Evolutionary conservation across 306 rosid genomes (phyloP), one percentile per base, ranked within the genome.

Genomic region (Purshia tridentata): DNA sequence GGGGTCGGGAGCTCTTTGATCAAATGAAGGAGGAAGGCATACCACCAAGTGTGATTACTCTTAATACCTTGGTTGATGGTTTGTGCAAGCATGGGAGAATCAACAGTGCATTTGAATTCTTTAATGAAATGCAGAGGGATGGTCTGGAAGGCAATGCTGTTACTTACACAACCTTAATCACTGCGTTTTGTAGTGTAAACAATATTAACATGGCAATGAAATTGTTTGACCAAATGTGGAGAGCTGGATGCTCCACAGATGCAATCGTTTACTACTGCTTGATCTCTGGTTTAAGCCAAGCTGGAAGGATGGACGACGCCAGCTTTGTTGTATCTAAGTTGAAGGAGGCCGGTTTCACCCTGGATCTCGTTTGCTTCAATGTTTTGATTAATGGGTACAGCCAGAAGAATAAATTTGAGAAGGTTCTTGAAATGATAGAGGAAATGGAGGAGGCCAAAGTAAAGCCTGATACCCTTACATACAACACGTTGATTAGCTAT

Each of bases 281-380:
- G 82, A 89, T 93, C 64, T 80, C 83, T 57, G 97, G 98, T 74
- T 80, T 89, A 84, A 77, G 86, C 72, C 88, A 48, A 59, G 93
- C 92, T 10, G 96, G 97, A 75, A 87, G 93, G 81, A 84, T 89
- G 89, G 87, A 87, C 78, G 92, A 93, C 73, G 97, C 97, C 60
- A 70, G 84, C 69, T 16, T 49, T 71, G 85, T 90, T 23, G 88
- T 80, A 13, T 86, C 89, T 1, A 88, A 78, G 82, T 73, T 89
- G 87, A 90, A 90, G 84, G 86, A 74, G 37, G 89, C 88, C 4
- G 90, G 96, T 40, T 92, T 86, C 35, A 23, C 86, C 56, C 86
- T 88, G 61, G 98, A 93, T 77, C 13, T 59, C 41, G 15, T 61
- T 40, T 82, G 88, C 77, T 93, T 82, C 81, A 90, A 89, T 88